Base-by-base conservation (phyloP, 2,329 filamentous ascomycete genomes). In the Arthroderma sp. region DNA sequence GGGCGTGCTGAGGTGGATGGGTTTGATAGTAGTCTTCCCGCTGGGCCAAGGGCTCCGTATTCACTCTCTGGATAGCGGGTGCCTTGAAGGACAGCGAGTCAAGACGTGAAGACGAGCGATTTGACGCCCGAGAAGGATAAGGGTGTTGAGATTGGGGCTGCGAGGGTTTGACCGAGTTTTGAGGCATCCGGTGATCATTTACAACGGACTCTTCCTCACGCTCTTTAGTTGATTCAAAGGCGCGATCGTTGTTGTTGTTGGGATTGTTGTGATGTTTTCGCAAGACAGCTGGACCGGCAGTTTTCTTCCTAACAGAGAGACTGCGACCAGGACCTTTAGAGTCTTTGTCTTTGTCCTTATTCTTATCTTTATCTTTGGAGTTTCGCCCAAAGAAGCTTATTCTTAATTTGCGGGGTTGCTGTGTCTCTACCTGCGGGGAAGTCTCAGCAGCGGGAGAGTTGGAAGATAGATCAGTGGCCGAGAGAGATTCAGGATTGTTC, bases 221-320 rank as follows among this genome's bases (percentile, higher is more conserved):
- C n/a, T 49, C 44, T 34, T 37, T 29, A 34, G 44, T 47, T 11
- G 45, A 46, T 22, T 49, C 47, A 33, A 42, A 38, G 29, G 42
- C 46, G 32, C 38, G 48, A n/a, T 39, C 39, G 32, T 36, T 43
- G 33, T 30, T 31, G 11, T 42, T 28, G 30, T 22, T 22, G 15
- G 15, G 15, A 22, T 22, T 22, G 15, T 6, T 30, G 3, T 40
- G 38, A 30, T 40, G 45, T 10, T 46, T 34, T 36, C 47, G 40
- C 8, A 43, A 38, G 40, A 44, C 29, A 9, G 38, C 45, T 33
- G 51, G 47, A 29, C 42, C 44, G 39, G 44, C 46, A 37, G 42
- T 44, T 42, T 58, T 57, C 38, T 48, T 53, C 41, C 57, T 51
- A 32, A 58, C 50, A 4, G 57, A 59, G 45, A 55, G 50, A 30